Evolutionary conservation across 2,329 filamentous ascomycete species (phyloP), one percentile per base, ranked within the genome.

Genomic region (Penicillium sp.): DNA sequence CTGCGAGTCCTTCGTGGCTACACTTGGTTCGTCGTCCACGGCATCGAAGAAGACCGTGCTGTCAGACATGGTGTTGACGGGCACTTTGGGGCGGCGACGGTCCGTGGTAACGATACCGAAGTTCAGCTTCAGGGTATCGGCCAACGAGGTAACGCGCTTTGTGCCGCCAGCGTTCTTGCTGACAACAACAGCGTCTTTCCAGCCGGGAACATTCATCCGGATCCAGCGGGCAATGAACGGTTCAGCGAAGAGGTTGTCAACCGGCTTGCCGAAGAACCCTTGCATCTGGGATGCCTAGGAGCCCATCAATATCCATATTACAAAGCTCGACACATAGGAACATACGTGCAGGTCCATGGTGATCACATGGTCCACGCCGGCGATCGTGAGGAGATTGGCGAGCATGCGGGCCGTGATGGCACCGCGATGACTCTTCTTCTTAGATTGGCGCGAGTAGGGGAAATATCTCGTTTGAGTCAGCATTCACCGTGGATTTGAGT

Each of bases 81-180:
- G 79, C 31, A 69, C 61, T 56, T 72, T 75, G 6, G 74, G 68
- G 34, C 79, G 80, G 49, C 89, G 81, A 68, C 85, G 86, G 43
- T 80, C 78, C 34, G 80, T 79, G 44, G 79, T 78, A 52, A 99
- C 92, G 70, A 99, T 92, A 63, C 94, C 94, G 65, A 99, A 99
- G 79, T 95, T 97, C 65, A 99, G 84, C 81, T 97, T 97, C 65
- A 99, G 77, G 2, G 92, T 92, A 77, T 99, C 94, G 57, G 94
- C 94, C 51, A 99, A 81, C 27, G 93, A 97, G 13, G 94, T 99
- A 38, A 97, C 94, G 62, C 94, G 86, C 79, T 99, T 99, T 46
- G 94, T 97, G 55, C 94, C 94, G 52, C 94, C 94, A 1, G 94
- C 90, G 70, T 99, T 99, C 80, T 99, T 99, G 70, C 93, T 97